phyloP scores from a whole-genome alignment of 805 yeast species.

The Wickerhamomyces chaumierensis region DNA sequence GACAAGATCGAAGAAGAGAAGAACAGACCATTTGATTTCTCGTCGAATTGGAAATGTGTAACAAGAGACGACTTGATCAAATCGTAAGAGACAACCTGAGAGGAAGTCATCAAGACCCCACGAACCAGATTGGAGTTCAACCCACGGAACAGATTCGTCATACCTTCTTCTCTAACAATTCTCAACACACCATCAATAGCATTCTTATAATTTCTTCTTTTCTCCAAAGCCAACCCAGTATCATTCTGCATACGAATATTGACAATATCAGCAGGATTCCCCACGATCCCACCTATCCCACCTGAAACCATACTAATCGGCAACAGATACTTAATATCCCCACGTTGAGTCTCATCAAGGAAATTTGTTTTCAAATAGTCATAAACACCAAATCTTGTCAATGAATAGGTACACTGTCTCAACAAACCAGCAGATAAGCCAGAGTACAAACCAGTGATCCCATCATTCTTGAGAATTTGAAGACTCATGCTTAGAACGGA shows the following conservation, averaged over 20 bases:
- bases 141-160: constrained; percentile 54
- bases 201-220: constrained; percentile 64
- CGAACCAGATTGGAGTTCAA: constrained; percentile 67
- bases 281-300: constrained; percentile 72
- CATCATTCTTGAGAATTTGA: constrained; percentile 52
- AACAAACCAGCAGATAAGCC: constrained; percentile 75
- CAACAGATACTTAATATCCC: constrained; percentile 47
- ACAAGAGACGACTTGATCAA: constrained; percentile 55
- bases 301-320: constrained; percentile 84
- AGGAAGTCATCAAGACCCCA: constrained; percentile 82
- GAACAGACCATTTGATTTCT: constrained; percentile 57
- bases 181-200: constrained; percentile 67
- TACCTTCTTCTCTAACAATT: constrained; percentile 51
- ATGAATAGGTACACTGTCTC: constrained; percentile 82
- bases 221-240: constrained; percentile 48
- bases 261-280: constrained; percentile 82
- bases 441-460: constrained; percentile 58
- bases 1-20: constrained; percentile 71
- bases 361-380: constrained; percentile 58
- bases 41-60: constrained; percentile 35
- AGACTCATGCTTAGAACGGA: constrained; percentile 50
- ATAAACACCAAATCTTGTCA: constrained; percentile 80
- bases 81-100: constrained; percentile 84
- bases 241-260: constrained; percentile 91
- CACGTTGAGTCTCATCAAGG: constrained; percentile 29